A percentile compares a stretch with the other conserved stretches of the same genome.
Conservation (phyloP, 1,284 basidiomycete species). For the Leccinum pachyderme region DNA sequence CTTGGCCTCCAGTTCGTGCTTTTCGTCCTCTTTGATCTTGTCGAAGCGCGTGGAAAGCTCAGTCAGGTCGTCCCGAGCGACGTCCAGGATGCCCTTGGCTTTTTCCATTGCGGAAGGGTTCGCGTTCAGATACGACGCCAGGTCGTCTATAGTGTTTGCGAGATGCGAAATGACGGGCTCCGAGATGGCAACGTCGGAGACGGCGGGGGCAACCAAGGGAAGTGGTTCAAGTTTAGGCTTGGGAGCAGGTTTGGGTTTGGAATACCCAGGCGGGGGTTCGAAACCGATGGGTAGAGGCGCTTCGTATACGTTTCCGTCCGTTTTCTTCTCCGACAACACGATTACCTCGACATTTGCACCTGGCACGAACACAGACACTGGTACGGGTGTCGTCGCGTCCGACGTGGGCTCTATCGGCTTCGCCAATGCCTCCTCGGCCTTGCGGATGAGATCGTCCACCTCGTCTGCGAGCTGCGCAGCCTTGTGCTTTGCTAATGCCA, state of each 20-base stretch:
- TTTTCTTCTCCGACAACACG: constrained; percentile 33
- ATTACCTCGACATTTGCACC: constrained; percentile 23
- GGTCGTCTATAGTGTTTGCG: constrained; percentile 90
- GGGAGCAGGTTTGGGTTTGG: constrained; percentile 50
- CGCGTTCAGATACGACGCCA: constrained; percentile 78
- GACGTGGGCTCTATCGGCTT: constrained; percentile 36
- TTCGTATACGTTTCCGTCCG: constrained; percentile 56
- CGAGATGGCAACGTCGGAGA: constrained; percentile 69
- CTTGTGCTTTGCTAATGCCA: constrained; percentile 47
- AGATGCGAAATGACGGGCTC: constrained; percentile 92
- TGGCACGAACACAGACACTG: not conserved
- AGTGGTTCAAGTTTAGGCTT: constrained; percentile 46
- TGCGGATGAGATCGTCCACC: constrained; percentile 59
- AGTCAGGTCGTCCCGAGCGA: constrained; percentile 82
- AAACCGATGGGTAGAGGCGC: constrained; percentile 84
- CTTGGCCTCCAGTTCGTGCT: constrained; percentile 70
- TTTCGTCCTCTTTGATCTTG: constrained; percentile 80
- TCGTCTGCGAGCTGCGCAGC: constrained; percentile 57
- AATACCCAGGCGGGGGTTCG: constrained; percentile 87
- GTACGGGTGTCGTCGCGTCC: constrained; percentile 14
- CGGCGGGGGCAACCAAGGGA: constrained; percentile 80
- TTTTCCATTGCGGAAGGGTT: constrained; percentile 70
- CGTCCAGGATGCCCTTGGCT: constrained; percentile 68
- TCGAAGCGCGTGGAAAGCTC: constrained; percentile 79
- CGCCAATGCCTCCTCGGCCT: constrained; percentile 68